These are phyloP conservation scores for Malus hybrid DNA, from an alignment of 331 rosid genomes.

Conservation along the genomic window DNA sequence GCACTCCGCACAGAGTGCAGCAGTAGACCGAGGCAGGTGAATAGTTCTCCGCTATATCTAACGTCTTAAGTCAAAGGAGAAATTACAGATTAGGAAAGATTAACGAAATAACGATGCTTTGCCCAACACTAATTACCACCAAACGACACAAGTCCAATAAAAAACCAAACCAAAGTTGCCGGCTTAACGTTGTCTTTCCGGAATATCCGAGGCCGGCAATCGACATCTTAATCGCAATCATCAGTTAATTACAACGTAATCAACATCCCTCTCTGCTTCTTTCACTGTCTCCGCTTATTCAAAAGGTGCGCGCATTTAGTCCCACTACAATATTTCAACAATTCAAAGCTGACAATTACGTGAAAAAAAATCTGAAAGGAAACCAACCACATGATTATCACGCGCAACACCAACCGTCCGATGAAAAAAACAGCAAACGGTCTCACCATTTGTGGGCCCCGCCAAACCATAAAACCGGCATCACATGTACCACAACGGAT, in stretches of 20 bases:
- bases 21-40: not conserved
- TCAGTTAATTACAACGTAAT: not conserved
- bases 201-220: not conserved
- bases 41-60: not conserved
- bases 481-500: not conserved
- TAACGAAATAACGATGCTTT: too few species aligned
- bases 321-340: not conserved
- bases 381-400: not conserved
- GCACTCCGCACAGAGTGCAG: not conserved
- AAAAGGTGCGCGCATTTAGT: not conserved
- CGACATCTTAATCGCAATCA: not conserved
- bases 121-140: not conserved
- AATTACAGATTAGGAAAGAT: too few species aligned
- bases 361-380: not conserved
- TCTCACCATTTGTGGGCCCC: not conserved
- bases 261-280: not conserved
- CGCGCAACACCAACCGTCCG: not conserved
- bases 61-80: not conserved
- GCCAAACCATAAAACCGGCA: not conserved
- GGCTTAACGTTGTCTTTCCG: not conserved
- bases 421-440: not conserved
- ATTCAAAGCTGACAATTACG: not conserved
- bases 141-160: not conserved
- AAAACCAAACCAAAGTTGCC: not conserved
- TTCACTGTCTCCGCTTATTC: not conserved